Evolutionary conservation across 805 yeast species (phyloP), one percentile per base, ranked within the genome.

Genomic region (Yamadazyma sp.): DNA sequence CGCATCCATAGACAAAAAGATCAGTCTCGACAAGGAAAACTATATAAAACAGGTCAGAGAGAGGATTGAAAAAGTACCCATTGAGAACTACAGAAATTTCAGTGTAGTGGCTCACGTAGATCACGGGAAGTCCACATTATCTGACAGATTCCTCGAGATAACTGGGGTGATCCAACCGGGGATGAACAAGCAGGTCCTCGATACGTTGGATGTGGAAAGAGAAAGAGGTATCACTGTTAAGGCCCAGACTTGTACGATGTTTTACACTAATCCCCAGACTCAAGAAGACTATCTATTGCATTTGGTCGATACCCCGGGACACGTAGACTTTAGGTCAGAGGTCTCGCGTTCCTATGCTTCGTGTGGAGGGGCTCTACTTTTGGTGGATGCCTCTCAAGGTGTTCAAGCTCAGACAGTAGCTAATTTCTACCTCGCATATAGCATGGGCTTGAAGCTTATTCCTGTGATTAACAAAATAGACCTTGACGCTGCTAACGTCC

Each of bases 351-450:
- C 96, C 6, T 90, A 90, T 61, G 97, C 97, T 2, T 85, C 96
- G 0, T 93, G 97, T 67, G 95, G 90, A 24, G 98, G 98, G 10
- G 97, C 97, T 0, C 63, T 91, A 27, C 60, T 91, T 27, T 61
- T 91, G 15, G 95, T 91, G 2, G 99, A 93, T 67, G 98, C 98
- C 1, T 75, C 91, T 2, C 97, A 93, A 54, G 98, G 98, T 35
- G 89, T 91, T 3, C 97, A 89, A 59, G 98, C 98, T 0, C 99
- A 91, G 59, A 93, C 99, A 0, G 97, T 91, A n/a, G 97, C 99
- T 16, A 91, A 93, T 59, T 91, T 86, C 62, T 87, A 83, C 53
- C 69, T 91, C 39, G 99, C 98, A 0, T 84, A 84, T 54, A 82
- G 91, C 40, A 75, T 88, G 80, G 85, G 82, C 7, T 72, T 93